phyloP scores from a whole-genome alignment of 331 rosid species.

The Cydonia oblonga region DNA sequence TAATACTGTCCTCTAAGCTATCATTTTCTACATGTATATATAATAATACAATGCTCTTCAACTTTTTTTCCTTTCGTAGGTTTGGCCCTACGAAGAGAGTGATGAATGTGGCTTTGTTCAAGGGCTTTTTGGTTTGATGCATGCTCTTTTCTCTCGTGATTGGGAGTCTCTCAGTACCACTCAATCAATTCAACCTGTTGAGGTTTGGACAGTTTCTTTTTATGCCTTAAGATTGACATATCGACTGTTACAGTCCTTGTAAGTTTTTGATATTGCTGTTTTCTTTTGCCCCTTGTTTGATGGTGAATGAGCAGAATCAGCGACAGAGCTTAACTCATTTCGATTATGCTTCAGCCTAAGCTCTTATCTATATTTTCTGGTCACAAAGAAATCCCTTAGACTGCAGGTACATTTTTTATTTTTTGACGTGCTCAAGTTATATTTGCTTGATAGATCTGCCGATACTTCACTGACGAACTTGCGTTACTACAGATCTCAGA shows the following conservation, averaged over 20 bases:
- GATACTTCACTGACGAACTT: neutral
- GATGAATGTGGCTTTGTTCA: conserved; percentile 83
- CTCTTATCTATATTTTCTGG: conserved; percentile 79
- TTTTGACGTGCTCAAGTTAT: neutral
- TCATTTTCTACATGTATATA: neutral
- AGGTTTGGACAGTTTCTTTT: conserved; percentile 34
- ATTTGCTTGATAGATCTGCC: neutral
- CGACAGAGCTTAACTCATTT: conserved; percentile 59
- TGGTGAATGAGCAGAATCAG: conserved; percentile 45
- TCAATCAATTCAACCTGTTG: conserved; percentile 35
- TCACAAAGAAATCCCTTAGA: conserved; percentile 71
- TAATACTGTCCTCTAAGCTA: neutral
- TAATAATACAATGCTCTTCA: neutral
- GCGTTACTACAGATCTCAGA: conserved; percentile 43
- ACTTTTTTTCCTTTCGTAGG: conserved; percentile 23
- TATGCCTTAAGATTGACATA: neutral
- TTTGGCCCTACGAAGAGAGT: conserved; percentile 91
- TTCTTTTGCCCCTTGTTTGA: neutral
- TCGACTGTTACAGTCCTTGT: neutral
- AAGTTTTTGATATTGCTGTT: neutral
- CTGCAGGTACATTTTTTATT: conserved; percentile 43
- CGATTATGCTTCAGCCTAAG: conserved; percentile 75
- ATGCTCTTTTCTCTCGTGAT: conserved; percentile 52
- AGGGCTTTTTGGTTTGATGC: conserved; percentile 81
- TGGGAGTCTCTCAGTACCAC: conserved; percentile 36